phyloP scores from a whole-genome alignment of 805 yeast genomes.

The Candida arabinofermentans region DNA sequence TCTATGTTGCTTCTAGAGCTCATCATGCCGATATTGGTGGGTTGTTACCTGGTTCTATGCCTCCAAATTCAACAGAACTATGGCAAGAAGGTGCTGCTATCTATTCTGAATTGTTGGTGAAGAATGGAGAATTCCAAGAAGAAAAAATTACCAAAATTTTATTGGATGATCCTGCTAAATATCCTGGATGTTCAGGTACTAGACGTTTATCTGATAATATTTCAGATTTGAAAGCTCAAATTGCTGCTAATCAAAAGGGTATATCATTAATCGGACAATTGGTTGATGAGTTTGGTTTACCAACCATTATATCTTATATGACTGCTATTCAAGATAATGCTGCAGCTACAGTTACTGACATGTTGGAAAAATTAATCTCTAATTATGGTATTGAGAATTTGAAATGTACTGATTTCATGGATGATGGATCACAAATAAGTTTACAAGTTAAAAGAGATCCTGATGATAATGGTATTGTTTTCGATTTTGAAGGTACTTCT shows the following conservation, averaged over 20 bases:
- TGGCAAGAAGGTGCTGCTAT: constrained; percentile 93
- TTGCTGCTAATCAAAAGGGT: constrained; percentile 87
- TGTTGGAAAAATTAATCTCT: constrained; percentile 42
- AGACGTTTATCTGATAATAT: constrained; percentile 80
- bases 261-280: constrained; percentile 58
- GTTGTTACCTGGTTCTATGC: constrained; percentile 89
- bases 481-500: constrained; percentile 85
- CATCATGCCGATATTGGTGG: constrained; percentile 98
- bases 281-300: constrained; percentile 57
- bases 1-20: constrained; percentile 91
- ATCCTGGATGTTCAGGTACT: constrained; percentile 87
- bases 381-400: constrained; percentile 39
- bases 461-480: constrained; percentile 52
- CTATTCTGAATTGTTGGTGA: constrained; percentile 69
- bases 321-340: constrained; percentile 79
- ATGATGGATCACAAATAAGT: constrained; percentile 69
- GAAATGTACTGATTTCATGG: constrained; percentile 64
- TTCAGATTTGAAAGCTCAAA: constrained; percentile 79
- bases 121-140: constrained; percentile 71
- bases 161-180: constrained; percentile 69
- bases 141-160: constrained; percentile 59
- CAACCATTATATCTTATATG: constrained; percentile 70
- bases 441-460: constrained; percentile 46
- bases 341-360: constrained; percentile 58
- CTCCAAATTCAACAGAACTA: constrained; percentile 80